phyloP scores from a whole-genome alignment of 768 basidiomycete species.

The Sarcomyxa edulis region DNA sequence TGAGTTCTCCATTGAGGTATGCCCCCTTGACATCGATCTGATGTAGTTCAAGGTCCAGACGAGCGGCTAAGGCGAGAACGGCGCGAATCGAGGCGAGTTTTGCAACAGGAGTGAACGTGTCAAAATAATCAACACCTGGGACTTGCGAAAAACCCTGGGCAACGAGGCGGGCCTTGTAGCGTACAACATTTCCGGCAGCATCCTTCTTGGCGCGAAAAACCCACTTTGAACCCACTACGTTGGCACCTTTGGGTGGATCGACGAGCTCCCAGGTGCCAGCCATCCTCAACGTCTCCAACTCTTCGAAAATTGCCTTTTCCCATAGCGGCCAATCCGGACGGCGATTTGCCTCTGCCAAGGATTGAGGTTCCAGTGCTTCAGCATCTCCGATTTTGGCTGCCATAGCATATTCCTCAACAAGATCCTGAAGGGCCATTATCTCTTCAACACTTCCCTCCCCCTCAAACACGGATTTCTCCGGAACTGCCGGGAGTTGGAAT shows the following conservation, averaged over 20 bases:
- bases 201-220: constrained; percentile 2
- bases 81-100: constrained; percentile 9
- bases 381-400: constrained; percentile 8
- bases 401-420: constrained; percentile 10
- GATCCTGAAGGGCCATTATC: constrained; percentile 9
- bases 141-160: constrained; percentile 28
- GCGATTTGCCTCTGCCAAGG: not conserved
- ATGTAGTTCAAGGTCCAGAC: constrained; percentile 2
- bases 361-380: not conserved
- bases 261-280: not conserved
- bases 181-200: constrained; percentile 8
- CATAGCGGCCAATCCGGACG: not conserved
- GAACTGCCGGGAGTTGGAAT: too few species aligned
- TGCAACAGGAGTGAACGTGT: constrained; percentile 15
- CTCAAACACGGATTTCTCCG: too few species aligned
- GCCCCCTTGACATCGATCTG: constrained; percentile 22
- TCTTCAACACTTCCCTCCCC: too few species aligned
- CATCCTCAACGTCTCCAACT: not conserved
- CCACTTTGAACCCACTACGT: not conserved
- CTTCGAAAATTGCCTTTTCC: not conserved
- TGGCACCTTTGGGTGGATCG: not conserved
- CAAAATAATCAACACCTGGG: constrained; percentile 23
- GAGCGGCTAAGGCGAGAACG: constrained; percentile 16
- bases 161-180: constrained; percentile 26
- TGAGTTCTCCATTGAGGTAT: constrained; percentile 16